Base-by-base conservation (phyloP, 116 monocot species). In the Phalaenopsis hybrid region DNA sequence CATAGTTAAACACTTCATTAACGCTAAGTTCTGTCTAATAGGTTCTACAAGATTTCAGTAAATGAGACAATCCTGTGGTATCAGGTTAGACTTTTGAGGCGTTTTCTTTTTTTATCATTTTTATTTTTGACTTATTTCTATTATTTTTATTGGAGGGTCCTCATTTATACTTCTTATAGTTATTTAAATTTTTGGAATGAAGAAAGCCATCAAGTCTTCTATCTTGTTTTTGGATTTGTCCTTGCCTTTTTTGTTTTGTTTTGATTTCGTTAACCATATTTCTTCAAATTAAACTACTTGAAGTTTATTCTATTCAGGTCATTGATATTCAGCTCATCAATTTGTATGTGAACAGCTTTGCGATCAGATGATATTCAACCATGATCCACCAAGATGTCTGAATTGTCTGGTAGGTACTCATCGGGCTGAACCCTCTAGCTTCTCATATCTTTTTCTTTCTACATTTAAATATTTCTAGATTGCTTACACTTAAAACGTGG, bases 351-450 rank as follows among this genome's bases (percentile, higher is more conserved):
- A 74, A 75, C 95, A 98, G 98, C 84, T 93, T 65, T 98, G 98
- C 78, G 88, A 80, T 82, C 59, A 86, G 68, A 98, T 98, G 98
- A 83, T 98, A 81, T 98, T 98, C 88, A 98, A 98, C 85, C 95
- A 93, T 81, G 95, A 91, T 67, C 90, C 87, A 75, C 98, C 98
- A 81, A 84, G 80, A 82, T 98, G 98, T 79, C 89, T 88, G 65
- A 83, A 75, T 79, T 98, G 98, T 80, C 86, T 92, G 95, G 98
- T 97, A 91, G 65, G 55, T 34, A 49, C 52, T 63, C 17, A 34
- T 48, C 57, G 17, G 11, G 51, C 8, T 45, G 46, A 46, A 46
- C n/a, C 2, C 72, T 72, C 41, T 37, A 33, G 37, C 65, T 12
- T 41, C 15, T 37, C 41, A 41, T 72, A 41, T 41, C 4, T 72